Percentiles rank a stretch among this genome's conserved stretches.
Evolutionary conservation across 768 basidiomycete species (phyloP).

Genomic region (Kwoniella shandongensis): DNA sequence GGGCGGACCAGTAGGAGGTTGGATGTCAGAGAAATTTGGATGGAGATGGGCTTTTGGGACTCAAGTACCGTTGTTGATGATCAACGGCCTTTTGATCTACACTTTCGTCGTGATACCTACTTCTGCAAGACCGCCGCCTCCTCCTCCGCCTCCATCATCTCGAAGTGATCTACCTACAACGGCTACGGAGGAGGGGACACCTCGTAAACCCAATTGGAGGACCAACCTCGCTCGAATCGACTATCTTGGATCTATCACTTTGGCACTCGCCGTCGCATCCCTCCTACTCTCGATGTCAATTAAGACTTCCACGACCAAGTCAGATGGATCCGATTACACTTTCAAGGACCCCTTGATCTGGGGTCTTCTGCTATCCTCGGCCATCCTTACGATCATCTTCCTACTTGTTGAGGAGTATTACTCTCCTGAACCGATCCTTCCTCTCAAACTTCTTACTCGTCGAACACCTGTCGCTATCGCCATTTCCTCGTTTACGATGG

Average conservation of each 20-base stretch:
- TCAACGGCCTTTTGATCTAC: constrained; percentile 5
- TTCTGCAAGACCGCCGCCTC: neutral
- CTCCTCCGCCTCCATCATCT: neutral
- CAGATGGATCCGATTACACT: constrained; percentile 68
- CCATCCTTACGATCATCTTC: constrained; percentile 63
- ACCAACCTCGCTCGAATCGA: constrained; percentile 42
- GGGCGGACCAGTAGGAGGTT: constrained; percentile 54
- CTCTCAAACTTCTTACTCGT: constrained; percentile 71
- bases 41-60: constrained; percentile 60
- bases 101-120: constrained; percentile 11
- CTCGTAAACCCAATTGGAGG: constrained; percentile 10
- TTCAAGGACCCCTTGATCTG: constrained; percentile 67
- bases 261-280: constrained; percentile 39
- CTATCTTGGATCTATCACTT: constrained; percentile 42
- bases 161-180: neutral
- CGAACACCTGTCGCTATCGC: constrained; percentile 81
- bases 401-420: constrained; percentile 74
- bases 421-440: constrained; percentile 86
- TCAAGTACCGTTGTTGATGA: constrained; percentile 33
- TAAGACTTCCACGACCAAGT: constrained; percentile 52
- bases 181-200: neutral
- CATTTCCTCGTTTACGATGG: constrained; percentile 67
- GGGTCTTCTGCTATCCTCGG: constrained; percentile 64
- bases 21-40: constrained; percentile 74
- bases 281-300: constrained; percentile 52